Evolutionary conservation across 768 basidiomycete genomes (phyloP).

Genomic region (Mycena olivaceomarginata): DNA sequence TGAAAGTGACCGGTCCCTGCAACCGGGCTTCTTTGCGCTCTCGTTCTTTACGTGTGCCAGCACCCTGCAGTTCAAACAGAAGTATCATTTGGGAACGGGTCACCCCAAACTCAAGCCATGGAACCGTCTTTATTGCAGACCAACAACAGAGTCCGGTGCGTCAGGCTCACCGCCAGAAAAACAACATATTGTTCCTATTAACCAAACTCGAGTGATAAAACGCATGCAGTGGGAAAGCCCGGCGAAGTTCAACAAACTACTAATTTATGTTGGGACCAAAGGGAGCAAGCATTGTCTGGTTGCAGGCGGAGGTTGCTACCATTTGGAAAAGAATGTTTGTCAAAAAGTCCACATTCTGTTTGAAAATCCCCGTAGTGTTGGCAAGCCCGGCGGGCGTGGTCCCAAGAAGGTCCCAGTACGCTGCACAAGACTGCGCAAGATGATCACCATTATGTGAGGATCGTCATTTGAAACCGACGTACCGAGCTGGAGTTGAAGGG

Average conservation of each 20-base stretch:
- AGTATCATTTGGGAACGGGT: too few relatives aligned
- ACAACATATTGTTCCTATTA: not conserved
- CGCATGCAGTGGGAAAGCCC: slow-evolving; percentile 15
- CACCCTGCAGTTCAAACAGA: too few relatives aligned
- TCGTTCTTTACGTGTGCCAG: too few relatives aligned
- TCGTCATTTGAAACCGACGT: slow-evolving; percentile 13
- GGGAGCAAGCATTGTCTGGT: slow-evolving; percentile 20
- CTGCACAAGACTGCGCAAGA: slow-evolving; percentile 20
- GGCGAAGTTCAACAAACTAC: slow-evolving; percentile 13
- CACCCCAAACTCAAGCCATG: too few relatives aligned
- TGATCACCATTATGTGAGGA: not conserved
- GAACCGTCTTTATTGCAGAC: too few relatives aligned
- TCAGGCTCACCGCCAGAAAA: too few relatives aligned
- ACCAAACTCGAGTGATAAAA: not conserved
- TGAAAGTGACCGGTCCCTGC: too few relatives aligned
- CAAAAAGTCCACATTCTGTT: slow-evolving; percentile 37
- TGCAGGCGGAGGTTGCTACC: slow-evolving; percentile 19
- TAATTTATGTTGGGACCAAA: slow-evolving; percentile 19
- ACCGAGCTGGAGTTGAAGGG: slow-evolving; percentile 29
- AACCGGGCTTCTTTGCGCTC: too few relatives aligned
- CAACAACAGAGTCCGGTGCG: too few relatives aligned
- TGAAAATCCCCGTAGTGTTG: slow-evolving; percentile 36
- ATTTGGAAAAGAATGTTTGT: slow-evolving; percentile 5
- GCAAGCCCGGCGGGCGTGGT: slow-evolving; percentile 25
- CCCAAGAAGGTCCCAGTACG: slow-evolving; percentile 25